phyloP scores from a whole-genome alignment of 345 rosid genomes.

The Mercurialis annua region DNA sequence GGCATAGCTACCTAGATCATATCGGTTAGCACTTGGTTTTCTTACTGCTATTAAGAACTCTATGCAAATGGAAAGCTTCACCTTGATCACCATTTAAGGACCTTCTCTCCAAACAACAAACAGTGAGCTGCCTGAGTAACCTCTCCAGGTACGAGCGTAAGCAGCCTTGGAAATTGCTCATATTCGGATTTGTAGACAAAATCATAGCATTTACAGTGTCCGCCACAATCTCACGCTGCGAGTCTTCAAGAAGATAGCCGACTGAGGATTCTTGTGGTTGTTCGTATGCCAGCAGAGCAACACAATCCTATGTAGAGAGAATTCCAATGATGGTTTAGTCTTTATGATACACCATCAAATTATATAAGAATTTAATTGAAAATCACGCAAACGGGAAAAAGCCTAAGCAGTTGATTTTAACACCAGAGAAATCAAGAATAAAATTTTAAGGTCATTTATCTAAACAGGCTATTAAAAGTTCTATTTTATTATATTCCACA shows the following conservation, averaged over 20 bases:
- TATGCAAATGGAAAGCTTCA: conserved; percentile 68
- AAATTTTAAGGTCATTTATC: background rate
- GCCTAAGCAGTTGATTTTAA: background rate
- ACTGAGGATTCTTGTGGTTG: conserved; percentile 60
- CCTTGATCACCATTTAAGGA: conserved; percentile 74
- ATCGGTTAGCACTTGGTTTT: conserved; percentile 30
- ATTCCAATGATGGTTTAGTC: conserved; percentile 1
- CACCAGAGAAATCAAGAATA: background rate
- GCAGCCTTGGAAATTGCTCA: conserved; percentile 46
- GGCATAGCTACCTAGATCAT: background rate
- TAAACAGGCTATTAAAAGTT: background rate
- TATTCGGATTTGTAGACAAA: conserved; percentile 63
- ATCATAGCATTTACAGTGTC: conserved; percentile 81
- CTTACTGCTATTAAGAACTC: conserved; percentile 40
- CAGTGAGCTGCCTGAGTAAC: conserved; percentile 75
- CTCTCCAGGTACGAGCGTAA: conserved; percentile 66
- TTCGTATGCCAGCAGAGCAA: conserved; percentile 77
- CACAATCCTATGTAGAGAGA: conserved; percentile 56
- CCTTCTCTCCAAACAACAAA: conserved; percentile 74
- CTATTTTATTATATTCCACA: background rate
- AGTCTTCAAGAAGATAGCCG: conserved; percentile 68
- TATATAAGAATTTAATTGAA: background rate
- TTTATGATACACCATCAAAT: background rate
- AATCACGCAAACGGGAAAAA: background rate
- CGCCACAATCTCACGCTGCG: conserved; percentile 85